Evolutionary conservation across 2,329 filamentous ascomycete genomes (phyloP), one percentile per base, ranked within the genome.

Genomic region (Diaporthe vaccinii): DNA sequence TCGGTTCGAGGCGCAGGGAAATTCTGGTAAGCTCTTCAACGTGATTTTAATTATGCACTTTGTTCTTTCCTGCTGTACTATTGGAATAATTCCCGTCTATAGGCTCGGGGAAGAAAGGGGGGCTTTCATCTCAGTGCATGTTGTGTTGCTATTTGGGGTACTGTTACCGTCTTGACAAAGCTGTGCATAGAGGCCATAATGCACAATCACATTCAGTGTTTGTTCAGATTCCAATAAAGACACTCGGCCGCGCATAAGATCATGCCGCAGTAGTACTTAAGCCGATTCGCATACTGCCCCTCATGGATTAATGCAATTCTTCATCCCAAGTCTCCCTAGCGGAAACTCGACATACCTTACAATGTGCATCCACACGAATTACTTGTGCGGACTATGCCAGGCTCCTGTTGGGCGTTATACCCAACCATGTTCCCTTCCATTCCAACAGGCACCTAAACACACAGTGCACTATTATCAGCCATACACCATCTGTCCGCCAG

Each of bases 301-400:
- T 17, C 1, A 14, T 17, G 31, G 12, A n/a, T 39, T 28, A 14
- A 36, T 31, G 14, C 22, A 15, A 39, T 25, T 68, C 28, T 4
- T 31, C 46, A 51, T 53, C 22, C 44, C 44, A 36, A 68, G 44
- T 51, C 46, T 68, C 62, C 62, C 44, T 68, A 31, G 62, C 22
- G 62, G 62, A 68, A 68, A 36, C 31, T 49, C 17, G 39, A 34
- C 44, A 25, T 2, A 12, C 46, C 4, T 68, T 31, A 68, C 28
- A 39, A 68, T 68, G 62, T 68, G 62, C 46, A 51, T 36, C 8
- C 10, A 36, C 20, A n/a, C 5, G 10, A 9, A 4, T 9, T 31
- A 25, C 6, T 9, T 49, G 5, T 67, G 62, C 28, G 12, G 28
- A 3, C 8, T 51, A 6, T 67, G 62, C 9, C 2, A 14, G 1